Evolutionary conservation across 2,329 filamentous ascomycete species (phyloP), one percentile per base, ranked within the genome.

Genomic region (Talaromyces funiculosus): DNA sequence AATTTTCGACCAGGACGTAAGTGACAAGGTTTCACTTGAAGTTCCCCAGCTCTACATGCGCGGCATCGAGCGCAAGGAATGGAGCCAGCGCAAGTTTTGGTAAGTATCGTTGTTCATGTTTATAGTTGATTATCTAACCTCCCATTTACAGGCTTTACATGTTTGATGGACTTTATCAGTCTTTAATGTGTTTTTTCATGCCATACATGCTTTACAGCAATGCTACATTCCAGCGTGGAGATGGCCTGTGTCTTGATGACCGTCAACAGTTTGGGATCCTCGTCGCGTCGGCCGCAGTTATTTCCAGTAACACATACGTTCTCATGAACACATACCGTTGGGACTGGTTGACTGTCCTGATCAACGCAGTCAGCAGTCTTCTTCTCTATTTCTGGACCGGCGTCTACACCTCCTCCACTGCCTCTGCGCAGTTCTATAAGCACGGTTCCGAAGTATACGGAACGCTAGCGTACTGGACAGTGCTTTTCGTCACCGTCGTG

Each of bases 1-100:
- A 76, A 90, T 99, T 43, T 82, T 99, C 64, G 94, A 99, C 71
- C 94, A 99, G 77, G 94, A 99, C 72, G 93, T 99, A 51, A 90
- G 90, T 66, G 94, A 97, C 74, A 89, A 87, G 71, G 90, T 99
- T 31, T 97, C 94, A 8, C 81, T 99, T 64, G 92, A 91, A 57
- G 93, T 99, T 53, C 94, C 94, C 45, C 91, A 99, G 73, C 84
- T 99, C 35, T 99, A 99, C 75, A 90, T 92, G 66, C 86, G 92
- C 64, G 94, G 94, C 68, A 99, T 99, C 68, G 92, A 97, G 79
- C 88, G 93, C 63, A 85, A 91, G 73, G 94, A 99, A 79, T 99
- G 94, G 94, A 96, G 92, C 4, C 90, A 96, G 74, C 80, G 79
- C 57, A 99, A 99, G 77, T 99, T 99, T 74, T 99, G 94, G 94